phyloP scores from a whole-genome alignment of 2,329 filamentous ascomycete species.

The Fusarium setosum region DNA sequence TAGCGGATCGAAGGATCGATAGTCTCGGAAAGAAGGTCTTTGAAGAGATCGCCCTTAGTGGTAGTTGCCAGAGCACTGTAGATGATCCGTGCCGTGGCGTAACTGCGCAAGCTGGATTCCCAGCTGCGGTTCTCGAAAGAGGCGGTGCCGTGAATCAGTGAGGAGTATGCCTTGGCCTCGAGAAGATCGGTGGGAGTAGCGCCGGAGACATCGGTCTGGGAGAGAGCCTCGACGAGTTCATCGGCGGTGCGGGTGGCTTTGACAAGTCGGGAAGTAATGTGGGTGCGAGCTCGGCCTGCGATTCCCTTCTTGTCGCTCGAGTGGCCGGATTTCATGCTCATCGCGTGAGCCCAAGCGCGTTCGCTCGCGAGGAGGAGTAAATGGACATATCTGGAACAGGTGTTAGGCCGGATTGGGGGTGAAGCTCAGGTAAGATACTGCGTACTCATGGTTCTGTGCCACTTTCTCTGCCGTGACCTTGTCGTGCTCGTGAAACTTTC shows the following conservation, averaged over 20 bases:
- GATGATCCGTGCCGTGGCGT: slow-evolving; percentile 81
- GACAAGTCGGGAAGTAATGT: slow-evolving; percentile 87
- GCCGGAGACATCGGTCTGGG: slow-evolving; percentile 70
- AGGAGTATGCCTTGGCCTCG: slow-evolving; percentile 87
- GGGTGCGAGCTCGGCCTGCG: slow-evolving; percentile 81
- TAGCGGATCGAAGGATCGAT: slow-evolving; percentile 95
- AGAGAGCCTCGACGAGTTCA: slow-evolving; percentile 73
- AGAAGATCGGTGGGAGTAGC: slow-evolving; percentile 78
- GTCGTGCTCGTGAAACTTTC: slow-evolving; percentile 82
- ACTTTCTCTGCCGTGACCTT: slow-evolving; percentile 81
- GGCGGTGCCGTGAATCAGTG: slow-evolving; percentile 79
- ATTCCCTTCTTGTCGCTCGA: slow-evolving; percentile 84
- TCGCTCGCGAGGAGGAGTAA: slow-evolving; percentile 89
- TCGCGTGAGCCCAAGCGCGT: slow-evolving; percentile 93
- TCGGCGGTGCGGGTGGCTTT: slow-evolving; percentile 81
- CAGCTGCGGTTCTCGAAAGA: slow-evolving; percentile 91
- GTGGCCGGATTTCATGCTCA: slow-evolving; percentile 90
- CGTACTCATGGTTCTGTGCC: slow-evolving; percentile 77
- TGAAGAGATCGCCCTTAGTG: slow-evolving; percentile 77
- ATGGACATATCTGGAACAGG: slow-evolving; percentile 71
- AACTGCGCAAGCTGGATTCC: slow-evolving; percentile 80
- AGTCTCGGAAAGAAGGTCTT: slow-evolving; percentile 85
- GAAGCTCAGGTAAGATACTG: slow-evolving; percentile 47
- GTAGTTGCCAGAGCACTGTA: slow-evolving; percentile 79
- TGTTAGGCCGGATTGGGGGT: slow-evolving; percentile 16